These are phyloP conservation scores for Elsinoe arachidis DNA, from an alignment of 2,329 filamentous ascomycete species.

Conservation along the genomic window DNA sequence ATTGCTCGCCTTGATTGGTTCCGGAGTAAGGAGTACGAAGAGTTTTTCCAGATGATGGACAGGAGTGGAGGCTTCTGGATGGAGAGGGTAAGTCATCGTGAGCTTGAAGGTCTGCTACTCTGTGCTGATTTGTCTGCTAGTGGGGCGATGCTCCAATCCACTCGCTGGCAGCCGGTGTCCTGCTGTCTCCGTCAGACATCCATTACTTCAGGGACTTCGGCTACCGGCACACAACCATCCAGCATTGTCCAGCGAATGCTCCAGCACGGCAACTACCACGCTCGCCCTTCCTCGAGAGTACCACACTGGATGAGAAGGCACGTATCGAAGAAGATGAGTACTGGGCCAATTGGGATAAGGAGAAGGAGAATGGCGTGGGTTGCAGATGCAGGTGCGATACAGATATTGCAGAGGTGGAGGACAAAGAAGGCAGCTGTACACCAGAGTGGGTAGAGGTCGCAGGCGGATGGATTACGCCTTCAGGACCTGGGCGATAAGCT, in stretches of 20 bases:
- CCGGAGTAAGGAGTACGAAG: conserved; percentile 92
- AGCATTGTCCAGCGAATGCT: conserved; percentile 95
- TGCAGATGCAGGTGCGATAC: conserved; percentile 96
- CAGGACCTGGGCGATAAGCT: not conserved
- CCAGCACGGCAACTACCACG: conserved; percentile 76
- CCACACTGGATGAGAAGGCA: conserved; percentile 53
- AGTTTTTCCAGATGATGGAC: conserved; percentile 99
- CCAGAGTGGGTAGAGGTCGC: conserved; percentile 96
- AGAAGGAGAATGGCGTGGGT: conserved; percentile 91
- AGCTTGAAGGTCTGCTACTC: not conserved
- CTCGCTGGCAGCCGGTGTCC: conserved; percentile 84
- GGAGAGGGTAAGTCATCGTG: conserved; percentile 63
- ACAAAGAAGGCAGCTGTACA: conserved; percentile 91
- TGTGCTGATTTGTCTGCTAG: conserved; percentile 44
- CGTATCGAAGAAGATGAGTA: conserved; percentile 90
- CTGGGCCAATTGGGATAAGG: conserved; percentile 79
- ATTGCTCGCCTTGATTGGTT: conserved; percentile 94
- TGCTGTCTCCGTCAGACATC: conserved; percentile 73
- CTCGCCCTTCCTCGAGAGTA: conserved; percentile 56
- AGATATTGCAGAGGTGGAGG: conserved; percentile 94
- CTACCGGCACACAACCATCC: conserved; percentile 96
- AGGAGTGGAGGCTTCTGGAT: conserved; percentile 98
- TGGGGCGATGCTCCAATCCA: conserved; percentile 99
- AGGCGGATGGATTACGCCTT: conserved; percentile 64
- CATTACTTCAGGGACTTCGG: conserved; percentile 99